Conservation (phyloP, 352 stramenopile species). For the Phytophthora foliorum region DNA sequence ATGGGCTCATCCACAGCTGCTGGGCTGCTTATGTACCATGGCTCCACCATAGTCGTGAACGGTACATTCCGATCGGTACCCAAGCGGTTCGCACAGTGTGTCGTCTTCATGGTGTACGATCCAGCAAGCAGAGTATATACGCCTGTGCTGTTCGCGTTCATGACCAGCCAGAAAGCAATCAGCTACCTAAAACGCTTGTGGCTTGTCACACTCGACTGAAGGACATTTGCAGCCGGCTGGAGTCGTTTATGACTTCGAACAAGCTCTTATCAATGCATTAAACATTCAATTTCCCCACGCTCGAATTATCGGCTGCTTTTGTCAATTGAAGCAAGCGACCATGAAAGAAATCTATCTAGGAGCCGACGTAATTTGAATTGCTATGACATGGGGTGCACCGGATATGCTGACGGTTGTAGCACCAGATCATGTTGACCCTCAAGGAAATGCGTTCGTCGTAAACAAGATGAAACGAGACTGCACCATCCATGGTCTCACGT, state of each 20-base stretch:
- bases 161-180: background rate
- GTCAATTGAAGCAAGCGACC: slow-evolving; percentile 15
- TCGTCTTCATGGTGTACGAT: background rate
- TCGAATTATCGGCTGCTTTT: slow-evolving; percentile 18
- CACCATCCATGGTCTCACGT: too few species aligned
- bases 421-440: background rate
- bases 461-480: too few species aligned
- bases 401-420: slow-evolving; percentile 10
- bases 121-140: background rate
- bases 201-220: background rate
- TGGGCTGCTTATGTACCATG: background rate
- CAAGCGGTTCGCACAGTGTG: background rate
- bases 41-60: background rate
- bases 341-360: background rate
- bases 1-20: background rate
- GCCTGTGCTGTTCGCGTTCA: background rate
- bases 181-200: background rate
- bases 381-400: slow-evolving; percentile 5
- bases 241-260: slow-evolving; percentile 5
- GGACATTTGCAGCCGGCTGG: slow-evolving; percentile 1
- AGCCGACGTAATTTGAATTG: background rate
- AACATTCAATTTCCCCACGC: slow-evolving; percentile 14
- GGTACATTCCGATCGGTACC: background rate
- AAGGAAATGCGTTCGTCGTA: background rate
- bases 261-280: slow-evolving; percentile 13